phyloP scores from a whole-genome alignment of 352 stramenopile genomes.

The Pythium oligandrum region DNA sequence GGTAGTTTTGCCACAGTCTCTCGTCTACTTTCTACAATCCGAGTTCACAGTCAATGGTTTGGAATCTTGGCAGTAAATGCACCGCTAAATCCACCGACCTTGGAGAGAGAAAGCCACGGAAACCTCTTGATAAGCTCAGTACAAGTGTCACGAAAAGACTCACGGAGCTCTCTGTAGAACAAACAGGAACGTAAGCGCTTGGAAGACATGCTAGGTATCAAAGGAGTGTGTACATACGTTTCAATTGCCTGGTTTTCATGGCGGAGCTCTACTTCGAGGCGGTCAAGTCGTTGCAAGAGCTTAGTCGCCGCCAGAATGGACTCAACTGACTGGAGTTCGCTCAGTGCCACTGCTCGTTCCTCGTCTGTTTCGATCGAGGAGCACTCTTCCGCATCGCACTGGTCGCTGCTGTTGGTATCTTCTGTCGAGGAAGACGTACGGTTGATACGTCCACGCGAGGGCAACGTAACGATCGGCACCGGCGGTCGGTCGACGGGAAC shows the following conservation, averaged over 20 bases:
- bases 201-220: not conserved
- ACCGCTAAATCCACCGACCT: not conserved
- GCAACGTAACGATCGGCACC: slow-evolving; percentile 5
- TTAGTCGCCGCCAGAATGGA: slow-evolving; percentile 10
- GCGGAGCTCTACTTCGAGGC: slow-evolving; percentile 6
- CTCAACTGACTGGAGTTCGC: slow-evolving; percentile 11
- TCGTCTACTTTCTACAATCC: slow-evolving; percentile 36
- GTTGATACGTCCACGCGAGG: not conserved
- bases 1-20: slow-evolving; percentile 63
- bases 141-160: slow-evolving; percentile 14
- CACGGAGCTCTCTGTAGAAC: slow-evolving; percentile 9
- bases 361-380: not conserved
- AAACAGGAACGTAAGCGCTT: not conserved
- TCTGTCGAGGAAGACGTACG: not conserved
- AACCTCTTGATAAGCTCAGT: slow-evolving; percentile 16
- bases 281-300: slow-evolving; percentile 15
- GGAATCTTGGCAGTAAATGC: no score
- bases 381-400: not conserved
- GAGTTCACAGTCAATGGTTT: no score
- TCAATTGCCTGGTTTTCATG: not conserved
- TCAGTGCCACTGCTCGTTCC: slow-evolving; percentile 1
- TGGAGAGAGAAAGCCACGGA: slow-evolving; percentile 13
- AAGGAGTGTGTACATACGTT: not conserved
- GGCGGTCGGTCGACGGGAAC: not conserved
- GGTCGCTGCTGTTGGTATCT: not conserved